Conservation (phyloP, 2,329 filamentous ascomycete genomes). For the Colletotrichum destructivum region DNA sequence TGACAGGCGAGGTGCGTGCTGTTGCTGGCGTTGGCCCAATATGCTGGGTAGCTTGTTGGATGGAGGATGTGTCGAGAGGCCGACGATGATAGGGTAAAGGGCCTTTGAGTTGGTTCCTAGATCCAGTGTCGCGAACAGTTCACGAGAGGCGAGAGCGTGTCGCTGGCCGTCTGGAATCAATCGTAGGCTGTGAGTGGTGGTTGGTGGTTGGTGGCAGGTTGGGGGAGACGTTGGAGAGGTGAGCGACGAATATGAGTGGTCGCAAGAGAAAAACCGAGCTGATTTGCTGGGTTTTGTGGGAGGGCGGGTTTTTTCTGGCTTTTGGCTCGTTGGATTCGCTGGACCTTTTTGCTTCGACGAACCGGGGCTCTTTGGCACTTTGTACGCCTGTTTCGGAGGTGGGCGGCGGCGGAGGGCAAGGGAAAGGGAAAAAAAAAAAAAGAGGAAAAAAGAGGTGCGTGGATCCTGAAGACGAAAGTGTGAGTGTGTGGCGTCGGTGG, state of each 20-base stretch:
- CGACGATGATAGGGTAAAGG: slow-evolving; percentile 65
- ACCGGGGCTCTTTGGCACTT: slow-evolving; percentile 38
- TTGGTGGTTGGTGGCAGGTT: slow-evolving; percentile 45
- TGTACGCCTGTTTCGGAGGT: slow-evolving; percentile 41
- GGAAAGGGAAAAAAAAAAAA: slow-evolving; percentile 7
- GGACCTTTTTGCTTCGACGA: slow-evolving; percentile 30
- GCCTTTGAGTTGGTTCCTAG: slow-evolving; percentile 48
- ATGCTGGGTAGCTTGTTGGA: slow-evolving; percentile 48
- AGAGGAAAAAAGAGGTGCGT: slow-evolving; percentile 29
- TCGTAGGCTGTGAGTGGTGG: slow-evolving; percentile 21
- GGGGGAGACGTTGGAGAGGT: slow-evolving; percentile 47
- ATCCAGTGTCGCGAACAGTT: slow-evolving; percentile 51
- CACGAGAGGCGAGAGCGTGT: not conserved
- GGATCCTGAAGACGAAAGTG: slow-evolving; percentile 24
- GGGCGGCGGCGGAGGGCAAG: not conserved
- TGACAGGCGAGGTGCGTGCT: slow-evolving; percentile 55
- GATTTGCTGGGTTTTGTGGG: slow-evolving; percentile 44
- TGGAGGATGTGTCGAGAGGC: slow-evolving; percentile 47
- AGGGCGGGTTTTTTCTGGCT: slow-evolving; percentile 43
- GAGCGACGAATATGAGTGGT: slow-evolving; percentile 46
- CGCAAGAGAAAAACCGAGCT: slow-evolving; percentile 46
- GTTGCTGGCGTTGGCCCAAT: slow-evolving; percentile 28
- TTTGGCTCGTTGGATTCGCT: slow-evolving; percentile 42
- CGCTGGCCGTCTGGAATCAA: slow-evolving; percentile 46
- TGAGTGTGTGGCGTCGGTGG: slow-evolving; percentile 37